Evolutionary conservation across 2,329 filamentous ascomycete species (phyloP).

Genomic region (Ophiostoma quercus): DNA sequence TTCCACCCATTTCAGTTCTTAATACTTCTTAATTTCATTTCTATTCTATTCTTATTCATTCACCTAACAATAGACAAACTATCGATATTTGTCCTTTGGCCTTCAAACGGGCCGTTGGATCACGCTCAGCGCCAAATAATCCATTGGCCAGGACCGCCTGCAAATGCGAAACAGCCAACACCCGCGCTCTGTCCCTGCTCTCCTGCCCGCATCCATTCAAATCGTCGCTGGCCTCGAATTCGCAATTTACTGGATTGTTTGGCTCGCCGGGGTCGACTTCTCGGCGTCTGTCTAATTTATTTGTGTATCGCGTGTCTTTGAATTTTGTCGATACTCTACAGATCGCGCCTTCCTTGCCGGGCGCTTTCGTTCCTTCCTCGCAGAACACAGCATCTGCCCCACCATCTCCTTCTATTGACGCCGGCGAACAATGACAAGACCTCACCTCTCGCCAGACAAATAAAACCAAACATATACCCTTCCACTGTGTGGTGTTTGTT

Average conservation of each 20-base stretch:
- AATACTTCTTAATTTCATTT: background rate
- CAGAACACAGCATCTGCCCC: background rate
- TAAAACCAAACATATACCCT: background rate
- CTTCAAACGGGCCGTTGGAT: constrained; percentile 19
- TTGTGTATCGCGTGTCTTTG: background rate
- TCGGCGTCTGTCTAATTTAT: background rate
- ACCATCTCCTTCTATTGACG: constrained; percentile 16
- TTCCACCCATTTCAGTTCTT: background rate
- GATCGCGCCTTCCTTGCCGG: constrained; percentile 2
- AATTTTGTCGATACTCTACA: background rate
- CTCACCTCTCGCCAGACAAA: background rate
- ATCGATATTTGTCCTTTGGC: background rate
- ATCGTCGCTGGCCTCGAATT: background rate
- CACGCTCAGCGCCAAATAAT: constrained; percentile 24
- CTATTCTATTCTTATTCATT: background rate
- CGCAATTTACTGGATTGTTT: background rate
- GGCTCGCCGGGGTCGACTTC: background rate
- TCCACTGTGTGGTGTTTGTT: background rate
- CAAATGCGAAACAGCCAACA: constrained; percentile 25
- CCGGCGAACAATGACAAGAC: constrained; percentile 21
- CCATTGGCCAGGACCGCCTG: constrained; percentile 24
- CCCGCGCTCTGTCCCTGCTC: background rate
- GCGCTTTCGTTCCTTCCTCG: constrained; percentile 9
- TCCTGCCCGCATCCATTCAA: background rate
- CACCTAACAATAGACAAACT: background rate